Percentiles rank a stretch among this genome's conserved stretches.
phyloP scores from a whole-genome alignment of 2,329 filamentous ascomycete genomes.

The Pezicula carpinea region DNA sequence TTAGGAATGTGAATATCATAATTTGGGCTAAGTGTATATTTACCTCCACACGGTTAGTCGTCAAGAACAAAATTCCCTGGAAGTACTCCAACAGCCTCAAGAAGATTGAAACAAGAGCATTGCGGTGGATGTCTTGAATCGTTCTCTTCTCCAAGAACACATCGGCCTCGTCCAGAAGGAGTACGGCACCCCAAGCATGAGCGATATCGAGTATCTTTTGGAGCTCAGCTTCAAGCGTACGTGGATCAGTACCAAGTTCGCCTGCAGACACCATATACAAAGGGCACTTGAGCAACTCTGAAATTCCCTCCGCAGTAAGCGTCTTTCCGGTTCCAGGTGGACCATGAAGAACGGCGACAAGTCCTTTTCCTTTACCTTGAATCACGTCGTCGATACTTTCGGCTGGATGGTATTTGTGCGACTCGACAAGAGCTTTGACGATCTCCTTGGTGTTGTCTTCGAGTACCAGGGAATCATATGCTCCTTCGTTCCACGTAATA shows the following conservation, averaged over 20 bases:
- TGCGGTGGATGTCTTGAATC: slow-evolving; percentile 78
- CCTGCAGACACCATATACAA: slow-evolving; percentile 80
- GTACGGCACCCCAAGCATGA: slow-evolving; percentile 79
- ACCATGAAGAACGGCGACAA: slow-evolving; percentile 77
- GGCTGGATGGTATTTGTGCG: slow-evolving; percentile 76
- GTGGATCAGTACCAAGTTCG: slow-evolving; percentile 74
- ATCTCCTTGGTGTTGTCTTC: slow-evolving; percentile 56
- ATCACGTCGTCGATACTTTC: slow-evolving; percentile 81
- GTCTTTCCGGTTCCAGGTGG: slow-evolving; percentile 88
- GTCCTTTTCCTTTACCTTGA: slow-evolving; percentile 79
- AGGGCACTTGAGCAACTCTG: slow-evolving; percentile 75
- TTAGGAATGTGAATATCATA: background rate
- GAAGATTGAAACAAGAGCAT: slow-evolving; percentile 83
- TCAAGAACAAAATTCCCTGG: slow-evolving; percentile 84
- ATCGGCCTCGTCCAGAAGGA: slow-evolving; percentile 82
- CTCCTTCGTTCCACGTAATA: slow-evolving; percentile 78
- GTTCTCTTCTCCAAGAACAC: slow-evolving; percentile 81
- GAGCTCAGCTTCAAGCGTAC: slow-evolving; percentile 68
- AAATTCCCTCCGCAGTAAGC: slow-evolving; percentile 80
- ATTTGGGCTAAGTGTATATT: slow-evolving; percentile 10
- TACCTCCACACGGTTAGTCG: slow-evolving; percentile 77
- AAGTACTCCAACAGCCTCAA: slow-evolving; percentile 85
- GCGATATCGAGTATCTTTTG: slow-evolving; percentile 83
- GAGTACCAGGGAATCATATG: slow-evolving; percentile 78
- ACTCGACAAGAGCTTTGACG: slow-evolving; percentile 77